Conservation (phyloP, 2,329 filamentous ascomycete species). For the Arachnopeziza araneosa region DNA sequence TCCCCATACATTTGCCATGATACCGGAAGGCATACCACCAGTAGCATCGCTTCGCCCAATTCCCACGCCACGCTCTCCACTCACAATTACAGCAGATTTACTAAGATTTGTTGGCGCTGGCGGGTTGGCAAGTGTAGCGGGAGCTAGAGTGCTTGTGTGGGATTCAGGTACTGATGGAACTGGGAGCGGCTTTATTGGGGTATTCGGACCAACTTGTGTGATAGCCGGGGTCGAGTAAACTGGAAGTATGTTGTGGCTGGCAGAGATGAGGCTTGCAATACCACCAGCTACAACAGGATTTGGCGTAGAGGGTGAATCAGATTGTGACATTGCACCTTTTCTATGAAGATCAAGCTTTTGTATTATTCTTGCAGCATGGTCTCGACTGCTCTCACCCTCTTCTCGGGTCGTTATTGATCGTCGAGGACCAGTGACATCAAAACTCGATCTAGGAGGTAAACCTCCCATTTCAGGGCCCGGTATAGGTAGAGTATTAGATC, state of each 20-base stretch:
- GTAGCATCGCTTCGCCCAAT: conserved; percentile 54
- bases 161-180: conserved; percentile 38
- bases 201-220: conserved; percentile 16
- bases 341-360: conserved; percentile 88
- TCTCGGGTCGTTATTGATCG: conserved; percentile 55
- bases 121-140: conserved; percentile 74
- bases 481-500: conserved; percentile 58
- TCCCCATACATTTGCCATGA: conserved; percentile 93
- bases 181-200: conserved; percentile 32
- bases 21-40: conserved; percentile 73
- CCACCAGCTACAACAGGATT: conserved; percentile 49
- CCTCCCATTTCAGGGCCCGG: conserved; percentile 50
- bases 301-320: conserved; percentile 34
- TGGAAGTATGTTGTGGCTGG: conserved; percentile 73
- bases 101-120: conserved; percentile 82
- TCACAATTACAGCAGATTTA: conserved; percentile 75
- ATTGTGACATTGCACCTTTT: conserved; percentile 54
- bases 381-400: conserved; percentile 69
- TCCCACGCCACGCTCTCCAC: conserved; percentile 66
- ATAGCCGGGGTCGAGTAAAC: conserved; percentile 44
- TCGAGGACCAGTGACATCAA: conserved; percentile 53
- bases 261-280: conserved; percentile 79
- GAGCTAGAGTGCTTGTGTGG: conserved; percentile 63
- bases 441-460: conserved; percentile 56
- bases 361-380: conserved; percentile 83